These are phyloP conservation scores for Prinsepia uniflora DNA, from an alignment of 306 rosid genomes.

Conservation along the genomic window DNA sequence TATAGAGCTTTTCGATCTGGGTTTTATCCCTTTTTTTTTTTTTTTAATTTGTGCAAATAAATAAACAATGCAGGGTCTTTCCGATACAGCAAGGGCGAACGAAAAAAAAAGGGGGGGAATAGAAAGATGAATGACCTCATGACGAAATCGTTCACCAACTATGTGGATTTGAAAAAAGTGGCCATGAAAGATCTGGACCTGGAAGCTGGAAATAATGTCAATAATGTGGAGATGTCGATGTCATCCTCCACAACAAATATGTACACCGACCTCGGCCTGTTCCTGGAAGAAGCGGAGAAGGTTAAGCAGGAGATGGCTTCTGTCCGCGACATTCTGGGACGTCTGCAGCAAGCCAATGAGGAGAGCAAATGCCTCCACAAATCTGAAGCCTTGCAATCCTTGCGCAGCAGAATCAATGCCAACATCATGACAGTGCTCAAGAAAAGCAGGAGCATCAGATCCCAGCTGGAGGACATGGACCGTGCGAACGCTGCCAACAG, in stretches of 20 bases:
- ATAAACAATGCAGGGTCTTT: neutral
- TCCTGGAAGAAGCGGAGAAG: slow-evolving; percentile 75
- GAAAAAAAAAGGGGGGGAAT: neutral
- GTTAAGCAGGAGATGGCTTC: slow-evolving; percentile 58
- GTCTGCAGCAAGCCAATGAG: slow-evolving; percentile 63
- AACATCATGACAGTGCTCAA: slow-evolving; percentile 56
- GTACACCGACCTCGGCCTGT: slow-evolving; percentile 55
- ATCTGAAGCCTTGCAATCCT: slow-evolving; percentile 51
- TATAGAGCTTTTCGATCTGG: neutral
- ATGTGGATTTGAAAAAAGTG: slow-evolving; percentile 73
- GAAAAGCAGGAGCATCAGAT: slow-evolving; percentile 44
- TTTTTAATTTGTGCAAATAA: neutral
- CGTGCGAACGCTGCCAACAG: slow-evolving; percentile 56
- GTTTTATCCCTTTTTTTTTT: neutral
- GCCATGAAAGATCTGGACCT: slow-evolving; percentile 75
- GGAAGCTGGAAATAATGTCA: slow-evolving; percentile 45
- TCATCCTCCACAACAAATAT: slow-evolving; percentile 34
- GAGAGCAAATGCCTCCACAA: slow-evolving; percentile 67
- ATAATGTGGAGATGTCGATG: slow-evolving; percentile 38
- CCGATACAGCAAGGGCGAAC: neutral
- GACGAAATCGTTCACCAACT: slow-evolving; percentile 84
- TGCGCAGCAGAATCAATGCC: slow-evolving; percentile 45
- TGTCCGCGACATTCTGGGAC: slow-evolving; percentile 42
- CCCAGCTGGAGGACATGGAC: slow-evolving; percentile 76
- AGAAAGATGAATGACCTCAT: slow-evolving; percentile 70